phyloP scores from a whole-genome alignment of 2,329 filamentous ascomycete genomes.

The Neofusicoccum ribis region DNA sequence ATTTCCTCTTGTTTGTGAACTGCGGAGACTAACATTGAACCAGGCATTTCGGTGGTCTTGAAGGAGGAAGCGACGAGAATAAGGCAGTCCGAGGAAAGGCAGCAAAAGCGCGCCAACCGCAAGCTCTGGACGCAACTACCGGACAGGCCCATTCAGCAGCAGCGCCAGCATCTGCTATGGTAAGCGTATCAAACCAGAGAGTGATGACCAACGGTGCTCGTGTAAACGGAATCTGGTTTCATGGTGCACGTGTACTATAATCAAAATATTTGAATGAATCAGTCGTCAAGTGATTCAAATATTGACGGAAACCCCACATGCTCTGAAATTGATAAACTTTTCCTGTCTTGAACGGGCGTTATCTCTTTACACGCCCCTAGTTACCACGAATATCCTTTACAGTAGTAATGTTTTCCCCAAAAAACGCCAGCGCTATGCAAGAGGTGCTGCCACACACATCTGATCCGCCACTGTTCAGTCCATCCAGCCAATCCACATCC shows the following conservation, averaged over 20 bases:
- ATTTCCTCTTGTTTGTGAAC: neutral
- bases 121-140: slow-evolving; percentile 87
- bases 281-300: no score
- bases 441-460: neutral
- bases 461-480: neutral
- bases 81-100: slow-evolving; percentile 73
- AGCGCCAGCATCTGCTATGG: slow-evolving; percentile 91
- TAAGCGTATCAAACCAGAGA: slow-evolving; percentile 44
- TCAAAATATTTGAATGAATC: neutral
- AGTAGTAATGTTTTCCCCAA: neutral
- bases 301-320: neutral
- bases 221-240: neutral
- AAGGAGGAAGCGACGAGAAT: slow-evolving; percentile 94
- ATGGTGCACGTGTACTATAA: neutral
- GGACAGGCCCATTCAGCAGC: slow-evolving; percentile 78
- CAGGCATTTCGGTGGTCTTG: slow-evolving; percentile 75
- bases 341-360: neutral
- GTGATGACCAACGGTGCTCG: neutral
- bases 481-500: neutral
- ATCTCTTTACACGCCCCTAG: neutral
- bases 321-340: neutral
- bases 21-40: slow-evolving; percentile 18
- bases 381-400: neutral
- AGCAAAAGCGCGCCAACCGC: slow-evolving; percentile 71
- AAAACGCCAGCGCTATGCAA: slow-evolving; percentile 43